Conservation (phyloP, 306 rosid genomes). For the Prunus kanzakura region DNA sequence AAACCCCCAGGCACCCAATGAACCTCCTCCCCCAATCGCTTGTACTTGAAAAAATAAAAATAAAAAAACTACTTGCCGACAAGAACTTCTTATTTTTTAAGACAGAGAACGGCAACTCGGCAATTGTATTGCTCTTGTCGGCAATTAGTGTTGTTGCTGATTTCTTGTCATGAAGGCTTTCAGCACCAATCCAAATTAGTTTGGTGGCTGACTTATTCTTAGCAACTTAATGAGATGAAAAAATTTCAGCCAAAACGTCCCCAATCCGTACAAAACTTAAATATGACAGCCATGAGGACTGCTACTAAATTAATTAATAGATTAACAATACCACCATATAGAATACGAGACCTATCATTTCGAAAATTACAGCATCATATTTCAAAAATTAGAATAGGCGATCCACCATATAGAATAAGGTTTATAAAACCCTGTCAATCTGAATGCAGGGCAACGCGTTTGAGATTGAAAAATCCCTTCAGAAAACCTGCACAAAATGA, state of each 20-base stretch:
- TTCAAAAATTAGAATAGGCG: too few species aligned
- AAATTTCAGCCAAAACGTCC: neutral
- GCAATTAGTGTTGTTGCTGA: neutral
- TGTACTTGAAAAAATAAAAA: too few species aligned
- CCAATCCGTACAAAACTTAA: neutral
- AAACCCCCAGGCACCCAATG: too few species aligned
- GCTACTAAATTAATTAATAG: neutral
- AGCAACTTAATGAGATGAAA: neutral
- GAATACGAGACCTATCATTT: neutral
- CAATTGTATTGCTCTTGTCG: neutral
- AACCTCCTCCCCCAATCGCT: too few species aligned
- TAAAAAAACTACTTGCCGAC: neutral
- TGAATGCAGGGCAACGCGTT: neutral
- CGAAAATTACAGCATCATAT: neutral
- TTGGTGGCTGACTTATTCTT: neutral
- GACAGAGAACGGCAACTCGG: neutral
- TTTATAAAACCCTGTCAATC: neutral
- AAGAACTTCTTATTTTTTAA: too few species aligned
- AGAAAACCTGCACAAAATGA: constrained; percentile 19
- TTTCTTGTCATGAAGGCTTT: neutral
- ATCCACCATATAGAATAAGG: too few species aligned
- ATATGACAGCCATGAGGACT: neutral
- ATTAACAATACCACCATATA: neutral
- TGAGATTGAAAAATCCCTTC: neutral
- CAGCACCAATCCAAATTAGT: neutral